Evolutionary conservation across 129 eudicot genomes (phyloP).

Genomic region (carrot (Daucus carota)): DNA sequence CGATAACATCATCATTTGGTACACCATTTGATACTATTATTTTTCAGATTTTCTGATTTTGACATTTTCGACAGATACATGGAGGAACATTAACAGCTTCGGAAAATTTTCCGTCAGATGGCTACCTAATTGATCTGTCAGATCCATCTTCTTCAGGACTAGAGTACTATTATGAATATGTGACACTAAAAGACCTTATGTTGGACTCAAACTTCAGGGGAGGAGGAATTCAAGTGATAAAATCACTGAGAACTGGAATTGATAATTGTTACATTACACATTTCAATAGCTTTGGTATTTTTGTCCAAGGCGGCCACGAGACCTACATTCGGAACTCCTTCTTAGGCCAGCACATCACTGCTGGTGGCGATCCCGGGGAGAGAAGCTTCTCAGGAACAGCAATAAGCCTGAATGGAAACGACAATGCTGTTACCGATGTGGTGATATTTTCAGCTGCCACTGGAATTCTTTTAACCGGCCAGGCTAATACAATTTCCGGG

Average conservation of each 20-base stretch:
- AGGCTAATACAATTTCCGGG: constrained; percentile 64
- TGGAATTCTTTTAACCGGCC: constrained; percentile 65
- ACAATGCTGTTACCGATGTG: constrained; percentile 65
- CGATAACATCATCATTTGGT: background rate
- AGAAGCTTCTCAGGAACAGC: constrained; percentile 67
- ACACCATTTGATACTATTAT: background rate
- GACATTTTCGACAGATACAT: constrained; percentile 45
- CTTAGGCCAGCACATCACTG: constrained; percentile 81
- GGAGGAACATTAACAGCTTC: constrained; percentile 84
- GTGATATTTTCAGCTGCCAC: constrained; percentile 72
- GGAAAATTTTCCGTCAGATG: constrained; percentile 39
- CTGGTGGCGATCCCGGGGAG: constrained; percentile 62
- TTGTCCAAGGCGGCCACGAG: constrained; percentile 77
- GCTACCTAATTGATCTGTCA: constrained; percentile 68
- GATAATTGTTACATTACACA: constrained; percentile 79
- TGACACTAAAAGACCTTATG: constrained; percentile 62
- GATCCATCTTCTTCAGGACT: constrained; percentile 20
- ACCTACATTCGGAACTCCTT: constrained; percentile 65
- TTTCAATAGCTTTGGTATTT: constrained; percentile 66
- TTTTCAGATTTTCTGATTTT: background rate
- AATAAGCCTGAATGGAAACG: constrained; percentile 63
- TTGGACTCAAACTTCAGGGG: constrained; percentile 70
- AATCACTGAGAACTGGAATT: constrained; percentile 64
- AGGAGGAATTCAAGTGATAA: constrained; percentile 61
- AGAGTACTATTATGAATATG: constrained; percentile 43